Conservation (phyloP, 306 rosid species). For the Vigna angularis region DNA sequence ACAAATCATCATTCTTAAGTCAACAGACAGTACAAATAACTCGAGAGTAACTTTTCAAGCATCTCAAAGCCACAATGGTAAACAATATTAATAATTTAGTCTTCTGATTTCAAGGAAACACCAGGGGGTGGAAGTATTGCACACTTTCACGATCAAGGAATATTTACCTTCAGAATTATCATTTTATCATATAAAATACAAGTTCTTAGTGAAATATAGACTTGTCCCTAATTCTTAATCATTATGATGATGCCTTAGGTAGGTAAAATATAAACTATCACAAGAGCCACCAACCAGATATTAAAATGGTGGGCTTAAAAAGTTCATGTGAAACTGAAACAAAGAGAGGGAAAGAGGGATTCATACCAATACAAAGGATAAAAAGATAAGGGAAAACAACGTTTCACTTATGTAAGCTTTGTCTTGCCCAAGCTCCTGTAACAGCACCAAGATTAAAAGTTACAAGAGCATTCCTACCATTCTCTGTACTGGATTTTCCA, state of each 20-base stretch:
- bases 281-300: conserved; percentile 26
- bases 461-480: conserved; percentile 33
- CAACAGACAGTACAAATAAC: conserved; percentile 14
- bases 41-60: conserved; percentile 14
- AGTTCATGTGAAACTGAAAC: conserved; percentile 12
- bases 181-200: not conserved
- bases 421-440: conserved; percentile 81
- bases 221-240: conserved; percentile 6
- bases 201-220: not conserved
- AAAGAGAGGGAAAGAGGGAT: conserved; percentile 10
- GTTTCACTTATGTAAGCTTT: conserved; percentile 81
- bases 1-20: conserved; percentile 28
- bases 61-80: conserved; percentile 18
- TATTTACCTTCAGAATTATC: conserved; percentile 25
- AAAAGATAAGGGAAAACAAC: conserved; percentile 64
- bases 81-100: not conserved
- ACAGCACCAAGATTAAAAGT: conserved; percentile 31
- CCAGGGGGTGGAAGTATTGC: conserved; percentile 6
- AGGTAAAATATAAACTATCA: conserved; percentile 11
- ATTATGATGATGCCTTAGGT: conserved; percentile 19
- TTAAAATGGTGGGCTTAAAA: not conserved
- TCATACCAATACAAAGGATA: conserved; percentile 77
- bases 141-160: conserved; percentile 25
- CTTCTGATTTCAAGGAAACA: conserved; percentile 33
- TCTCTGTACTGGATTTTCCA: conserved; percentile 3